A percentile compares a stretch with the other conserved stretches of the same genome.
phyloP scores from a whole-genome alignment of 768 basidiomycete species.

The Tricholoma flavovirens region DNA sequence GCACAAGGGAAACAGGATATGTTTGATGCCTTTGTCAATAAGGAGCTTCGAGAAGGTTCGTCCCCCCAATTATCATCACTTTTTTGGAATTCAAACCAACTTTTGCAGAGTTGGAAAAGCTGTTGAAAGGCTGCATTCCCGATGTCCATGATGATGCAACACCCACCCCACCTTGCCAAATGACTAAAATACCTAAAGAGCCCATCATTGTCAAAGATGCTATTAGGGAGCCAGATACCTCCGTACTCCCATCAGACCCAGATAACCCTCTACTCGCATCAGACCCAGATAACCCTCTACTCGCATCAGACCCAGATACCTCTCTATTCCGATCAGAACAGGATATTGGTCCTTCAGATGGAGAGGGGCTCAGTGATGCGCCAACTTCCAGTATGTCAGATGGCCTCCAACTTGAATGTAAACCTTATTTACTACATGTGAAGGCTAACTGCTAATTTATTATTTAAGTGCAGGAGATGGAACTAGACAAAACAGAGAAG shows the following conservation, averaged over 20 bases:
- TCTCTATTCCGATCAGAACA: no score
- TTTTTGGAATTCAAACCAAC: neutral
- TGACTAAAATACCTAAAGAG: no score
- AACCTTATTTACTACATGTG: neutral
- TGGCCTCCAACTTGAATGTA: neutral
- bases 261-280: no score
- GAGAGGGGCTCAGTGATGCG: neutral
- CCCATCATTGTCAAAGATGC: no score
- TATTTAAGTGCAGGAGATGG: neutral
- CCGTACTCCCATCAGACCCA: no score
- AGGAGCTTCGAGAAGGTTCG: neutral
- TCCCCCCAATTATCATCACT: neutral
- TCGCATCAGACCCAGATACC: no score
- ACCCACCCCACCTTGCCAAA: no score
- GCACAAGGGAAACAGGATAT: slow-evolving; percentile 10
- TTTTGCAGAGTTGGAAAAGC: neutral
- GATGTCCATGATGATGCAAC: neutral
- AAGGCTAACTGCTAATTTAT: neutral
- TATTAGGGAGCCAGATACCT: no score
- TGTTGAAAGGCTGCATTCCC: neutral
- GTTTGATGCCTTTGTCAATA: slow-evolving; percentile 6
- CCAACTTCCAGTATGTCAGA: neutral
- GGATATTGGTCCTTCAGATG: no score
- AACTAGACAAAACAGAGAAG: neutral
- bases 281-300: no score